A percentile compares a stretch with the other conserved stretches of the same genome.
phyloP scores from a whole-genome alignment of 768 basidiomycete genomes.

The Coprinopsis cinerea region DNA sequence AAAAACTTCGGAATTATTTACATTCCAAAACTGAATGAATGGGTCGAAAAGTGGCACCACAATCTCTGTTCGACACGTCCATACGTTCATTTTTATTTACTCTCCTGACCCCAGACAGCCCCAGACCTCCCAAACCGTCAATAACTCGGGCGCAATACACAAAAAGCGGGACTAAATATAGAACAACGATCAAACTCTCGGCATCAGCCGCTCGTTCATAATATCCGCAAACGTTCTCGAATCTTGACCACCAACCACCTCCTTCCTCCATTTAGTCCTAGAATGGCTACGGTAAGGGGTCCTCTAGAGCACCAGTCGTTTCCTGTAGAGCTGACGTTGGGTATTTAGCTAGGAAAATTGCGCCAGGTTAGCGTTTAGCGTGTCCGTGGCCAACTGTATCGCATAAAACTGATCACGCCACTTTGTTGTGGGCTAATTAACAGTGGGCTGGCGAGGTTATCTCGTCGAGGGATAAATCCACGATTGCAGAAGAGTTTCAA shows the following conservation, averaged over 20 bases:
- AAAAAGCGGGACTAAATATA: neutral
- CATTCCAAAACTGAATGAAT: too few species aligned
- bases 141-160: too few species aligned
- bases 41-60: too few species aligned
- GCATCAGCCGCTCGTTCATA: neutral
- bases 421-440: conserved; percentile 11
- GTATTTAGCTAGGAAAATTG: conserved; percentile 62
- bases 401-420: conserved; percentile 24
- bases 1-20: too few species aligned
- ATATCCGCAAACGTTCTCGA: neutral
- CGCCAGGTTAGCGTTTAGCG: conserved; percentile 51
- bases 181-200: neutral
- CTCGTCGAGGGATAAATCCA: conserved; percentile 74
- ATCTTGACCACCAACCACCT: neutral
- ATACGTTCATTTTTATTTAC: too few species aligned
- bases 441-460: conserved; percentile 92
- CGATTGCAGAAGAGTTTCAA: conserved; percentile 70
- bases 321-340: conserved; percentile 2
- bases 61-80: too few species aligned
- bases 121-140: too few species aligned
- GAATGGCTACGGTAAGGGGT: conserved; percentile 55
- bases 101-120: too few species aligned
- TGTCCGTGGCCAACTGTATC: conserved; percentile 3
- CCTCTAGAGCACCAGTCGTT: neutral
- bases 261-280: neutral